Base-by-base conservation (phyloP, 2,329 filamentous ascomycete species). In the Aspergillus hortae region DNA sequence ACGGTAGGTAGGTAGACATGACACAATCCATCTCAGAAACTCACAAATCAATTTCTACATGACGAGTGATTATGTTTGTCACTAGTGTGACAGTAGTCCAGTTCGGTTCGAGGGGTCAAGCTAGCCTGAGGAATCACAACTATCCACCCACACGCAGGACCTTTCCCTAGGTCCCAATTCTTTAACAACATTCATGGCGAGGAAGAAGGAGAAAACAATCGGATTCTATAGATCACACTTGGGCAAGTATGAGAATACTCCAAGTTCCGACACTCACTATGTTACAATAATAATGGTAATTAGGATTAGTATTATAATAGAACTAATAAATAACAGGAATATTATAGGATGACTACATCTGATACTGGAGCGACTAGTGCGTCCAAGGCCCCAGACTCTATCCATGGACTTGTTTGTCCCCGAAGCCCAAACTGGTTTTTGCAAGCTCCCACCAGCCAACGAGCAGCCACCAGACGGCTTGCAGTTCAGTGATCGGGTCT, bases 71-170 rank as follows among this genome's bases (percentile, higher is more conserved):
- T 57, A 49, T 61, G 59, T 61, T 61, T 60, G 59, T 61, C 59
- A 61, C 56, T 61, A 60, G 59, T 61, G 59, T 55, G 59, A 60
- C 59, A 58, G 57, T 50, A 57, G 57, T 60, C 54, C 49, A 38
- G 54, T 58, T 55, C 44, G 44, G 48, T 48, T 52, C 32, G 54
- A 41, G 51, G 52, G 44, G 49, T 38, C 17, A 21, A 33, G 40
- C 27, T 19, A 44, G 23, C 12, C 7, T 38, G 42, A 30, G 36
- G 41, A 48, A 43, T 23, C 15, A 52, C n/a, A 38, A 38, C 15
- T 6, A 38, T 17, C 35, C n/a, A 35, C 11, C n/a, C 33, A 35
- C 11, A 19, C 11, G 33, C 33, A 35, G 33, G 6, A 12, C 33
- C 1, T 23, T 23, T 6, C 4, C 23, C 2, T 6, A 23, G 23